Conservation (phyloP, 1,284 basidiomycete genomes). For the Microbotryum scabiosae region DNA sequence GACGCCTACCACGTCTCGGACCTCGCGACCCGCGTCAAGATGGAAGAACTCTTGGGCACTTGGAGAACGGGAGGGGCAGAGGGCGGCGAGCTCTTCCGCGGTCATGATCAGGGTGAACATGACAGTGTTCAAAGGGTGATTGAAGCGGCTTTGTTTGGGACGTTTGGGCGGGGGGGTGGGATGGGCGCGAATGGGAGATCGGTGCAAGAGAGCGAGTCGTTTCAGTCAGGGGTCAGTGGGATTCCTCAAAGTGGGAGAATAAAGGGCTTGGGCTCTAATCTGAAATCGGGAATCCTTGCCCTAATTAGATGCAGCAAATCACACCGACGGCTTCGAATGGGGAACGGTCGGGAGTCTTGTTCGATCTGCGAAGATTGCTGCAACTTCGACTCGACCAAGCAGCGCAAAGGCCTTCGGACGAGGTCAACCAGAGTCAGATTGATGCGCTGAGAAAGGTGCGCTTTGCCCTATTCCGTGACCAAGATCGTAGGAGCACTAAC, state of each 20-base stretch:
- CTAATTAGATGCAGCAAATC: slow-evolving; percentile 1
- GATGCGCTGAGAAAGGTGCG: slow-evolving; percentile 63
- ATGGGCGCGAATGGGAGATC: slow-evolving; percentile 2
- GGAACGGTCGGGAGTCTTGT: slow-evolving; percentile 31
- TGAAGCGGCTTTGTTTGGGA: slow-evolving; percentile 31
- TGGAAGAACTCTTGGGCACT: slow-evolving; percentile 90
- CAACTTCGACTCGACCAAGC: slow-evolving; percentile 22
- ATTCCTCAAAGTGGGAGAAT: too few relatives aligned
- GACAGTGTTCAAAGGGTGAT: slow-evolving; percentile 29
- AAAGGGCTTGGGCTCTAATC: too few relatives aligned
- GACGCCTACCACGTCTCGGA: slow-evolving; percentile 56
- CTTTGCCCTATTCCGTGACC: slow-evolving; percentile 4
- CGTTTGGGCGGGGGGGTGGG: slow-evolving; percentile 13
- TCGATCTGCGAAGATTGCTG: slow-evolving; percentile 31
- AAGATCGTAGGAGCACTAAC: neutral
- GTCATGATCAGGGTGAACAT: slow-evolving; percentile 8
- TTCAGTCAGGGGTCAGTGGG: slow-evolving; percentile 10
- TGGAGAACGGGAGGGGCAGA: slow-evolving; percentile 77
- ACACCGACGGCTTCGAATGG: slow-evolving; percentile 17
- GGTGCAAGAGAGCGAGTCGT: slow-evolving; percentile 9
- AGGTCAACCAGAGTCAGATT: slow-evolving; percentile 52
- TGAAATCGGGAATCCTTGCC: too few relatives aligned
- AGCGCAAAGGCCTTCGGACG: slow-evolving; percentile 58
- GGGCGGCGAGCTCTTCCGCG: slow-evolving; percentile 72
- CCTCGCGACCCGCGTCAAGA: slow-evolving; percentile 67